phyloP scores from a whole-genome alignment of 371 early-diverging fungal genomes.

The Zancudomyces culisetae region DNA sequence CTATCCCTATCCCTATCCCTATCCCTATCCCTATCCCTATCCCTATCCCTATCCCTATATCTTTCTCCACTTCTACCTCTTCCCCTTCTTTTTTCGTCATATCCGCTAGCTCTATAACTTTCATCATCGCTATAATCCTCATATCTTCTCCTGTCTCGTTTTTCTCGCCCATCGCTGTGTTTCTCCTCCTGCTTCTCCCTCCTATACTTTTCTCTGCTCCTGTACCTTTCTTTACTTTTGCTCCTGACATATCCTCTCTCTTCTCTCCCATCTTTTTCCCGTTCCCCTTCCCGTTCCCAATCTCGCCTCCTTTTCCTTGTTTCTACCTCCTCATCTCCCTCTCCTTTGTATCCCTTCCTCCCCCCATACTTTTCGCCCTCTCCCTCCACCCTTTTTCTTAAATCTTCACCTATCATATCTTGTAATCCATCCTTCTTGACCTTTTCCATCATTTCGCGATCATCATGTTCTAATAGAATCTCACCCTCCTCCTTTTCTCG shows the following conservation, averaged over 20 bases:
- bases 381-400: too few species aligned
- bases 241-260: constrained; percentile 6
- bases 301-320: background rate
- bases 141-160: background rate
- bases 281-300: background rate
- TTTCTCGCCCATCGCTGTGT: background rate
- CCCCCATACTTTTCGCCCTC: too few species aligned
- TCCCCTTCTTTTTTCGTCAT: background rate
- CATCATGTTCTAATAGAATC: too few species aligned
- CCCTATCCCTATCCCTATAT: constrained; percentile 1
- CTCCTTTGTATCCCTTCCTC: too few species aligned
- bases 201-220: background rate
- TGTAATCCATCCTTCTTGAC: too few species aligned
- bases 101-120: background rate
- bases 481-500: too few species aligned
- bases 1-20: background rate
- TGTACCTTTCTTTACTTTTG: background rate
- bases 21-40: constrained; percentile 5
- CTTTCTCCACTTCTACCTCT: background rate
- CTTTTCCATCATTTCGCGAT: too few species aligned
- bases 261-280: constrained; percentile 1
- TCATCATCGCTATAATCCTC: background rate
- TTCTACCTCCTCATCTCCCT: too few species aligned
- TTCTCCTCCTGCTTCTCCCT: background rate
- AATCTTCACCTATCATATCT: too few species aligned